A percentile compares a stretch with the other conserved stretches of the same genome.
Conservation (phyloP, 2,329 filamentous ascomycete species). For the Orbilia javanica region DNA sequence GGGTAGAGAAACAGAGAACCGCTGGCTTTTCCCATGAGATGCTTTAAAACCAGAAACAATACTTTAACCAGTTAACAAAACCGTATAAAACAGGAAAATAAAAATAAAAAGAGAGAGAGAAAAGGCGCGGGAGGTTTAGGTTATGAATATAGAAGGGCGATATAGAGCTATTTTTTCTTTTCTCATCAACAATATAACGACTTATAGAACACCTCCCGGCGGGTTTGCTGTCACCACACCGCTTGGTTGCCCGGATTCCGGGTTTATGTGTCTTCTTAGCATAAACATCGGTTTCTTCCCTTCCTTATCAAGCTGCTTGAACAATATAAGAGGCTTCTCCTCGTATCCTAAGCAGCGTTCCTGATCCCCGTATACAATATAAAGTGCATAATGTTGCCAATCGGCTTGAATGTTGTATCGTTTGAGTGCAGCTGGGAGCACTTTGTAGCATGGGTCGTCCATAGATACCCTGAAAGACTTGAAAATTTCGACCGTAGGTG, state of each 20-base stretch:
- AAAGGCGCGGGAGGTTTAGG: background rate
- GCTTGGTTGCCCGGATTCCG: constrained; percentile 52
- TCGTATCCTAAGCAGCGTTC: constrained; percentile 92
- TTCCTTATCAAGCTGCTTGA: constrained; percentile 97
- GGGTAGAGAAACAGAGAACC: constrained; percentile 41
- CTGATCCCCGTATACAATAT: constrained; percentile 99
- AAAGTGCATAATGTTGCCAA: constrained; percentile 96
- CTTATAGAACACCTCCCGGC: constrained; percentile 52
- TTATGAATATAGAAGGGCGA: background rate
- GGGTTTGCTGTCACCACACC: constrained; percentile 53
- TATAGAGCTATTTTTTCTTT: background rate
- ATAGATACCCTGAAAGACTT: constrained; percentile 98
- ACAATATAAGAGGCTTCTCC: constrained; percentile 93
- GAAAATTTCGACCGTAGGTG: constrained; percentile 86
- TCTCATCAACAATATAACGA: background rate
- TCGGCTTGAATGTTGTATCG: constrained; percentile 99
- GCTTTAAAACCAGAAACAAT: constrained; percentile 32
- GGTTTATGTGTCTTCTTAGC: constrained; percentile 74
- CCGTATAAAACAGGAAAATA: constrained; percentile 13
- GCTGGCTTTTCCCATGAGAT: constrained; percentile 57
- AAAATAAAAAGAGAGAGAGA: background rate
- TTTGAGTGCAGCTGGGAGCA: constrained; percentile 92
- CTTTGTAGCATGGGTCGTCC: constrained; percentile 97
- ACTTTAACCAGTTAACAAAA: constrained; percentile 21
- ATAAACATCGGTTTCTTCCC: constrained; percentile 99